phyloP scores from a whole-genome alignment of 73 alveolate species.

The Loxodes magnus region DNA sequence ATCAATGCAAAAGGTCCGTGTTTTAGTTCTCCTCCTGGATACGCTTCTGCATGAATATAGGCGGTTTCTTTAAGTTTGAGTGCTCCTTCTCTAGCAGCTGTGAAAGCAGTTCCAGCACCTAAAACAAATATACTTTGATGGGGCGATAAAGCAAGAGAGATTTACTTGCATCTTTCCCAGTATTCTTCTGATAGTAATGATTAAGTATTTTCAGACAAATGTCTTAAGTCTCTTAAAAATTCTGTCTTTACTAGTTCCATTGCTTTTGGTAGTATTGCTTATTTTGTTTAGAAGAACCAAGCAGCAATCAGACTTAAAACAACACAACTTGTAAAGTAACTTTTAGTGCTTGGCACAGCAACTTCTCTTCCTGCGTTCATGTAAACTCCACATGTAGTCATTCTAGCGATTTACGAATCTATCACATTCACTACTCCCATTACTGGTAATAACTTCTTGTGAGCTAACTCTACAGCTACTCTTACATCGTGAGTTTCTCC shows the following conservation, averaged over 20 bases:
- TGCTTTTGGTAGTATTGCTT: slow-evolving; percentile 13
- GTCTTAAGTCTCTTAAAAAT: slow-evolving; percentile 9
- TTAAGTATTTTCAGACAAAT: slow-evolving; percentile 13
- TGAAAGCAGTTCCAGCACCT: slow-evolving; percentile 81
- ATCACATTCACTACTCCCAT: slow-evolving; percentile 78
- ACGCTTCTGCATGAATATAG: slow-evolving; percentile 91
- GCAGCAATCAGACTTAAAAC: slow-evolving; percentile 25
- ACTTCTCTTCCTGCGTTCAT: slow-evolving; percentile 86
- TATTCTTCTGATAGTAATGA: slow-evolving; percentile 1
- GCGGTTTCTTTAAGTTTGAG: slow-evolving; percentile 84
- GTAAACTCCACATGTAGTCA: slow-evolving; percentile 70
- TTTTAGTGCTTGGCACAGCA: slow-evolving; percentile 80
- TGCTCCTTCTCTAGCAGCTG: slow-evolving; percentile 95
- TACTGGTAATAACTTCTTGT: too few relatives aligned
- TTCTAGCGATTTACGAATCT: slow-evolving; percentile 60
- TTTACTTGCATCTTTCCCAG: too few relatives aligned
- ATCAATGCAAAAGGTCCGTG: slow-evolving; percentile 70
- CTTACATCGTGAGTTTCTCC: slow-evolving; percentile 84
- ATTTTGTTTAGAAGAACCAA: slow-evolving; percentile 27
- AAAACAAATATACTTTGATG: slow-evolving; percentile 45
- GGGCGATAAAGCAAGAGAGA: slow-evolving; percentile 20
- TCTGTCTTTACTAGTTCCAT: slow-evolving; percentile 6
- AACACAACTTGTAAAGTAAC: slow-evolving; percentile 43
- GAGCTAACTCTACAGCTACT: too few relatives aligned
- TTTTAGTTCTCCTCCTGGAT: slow-evolving; percentile 87